Evolutionary conservation across 176 grass and related monocot genomes (phyloP).

Genomic region (Rhipidocladum racemiflorum): DNA sequence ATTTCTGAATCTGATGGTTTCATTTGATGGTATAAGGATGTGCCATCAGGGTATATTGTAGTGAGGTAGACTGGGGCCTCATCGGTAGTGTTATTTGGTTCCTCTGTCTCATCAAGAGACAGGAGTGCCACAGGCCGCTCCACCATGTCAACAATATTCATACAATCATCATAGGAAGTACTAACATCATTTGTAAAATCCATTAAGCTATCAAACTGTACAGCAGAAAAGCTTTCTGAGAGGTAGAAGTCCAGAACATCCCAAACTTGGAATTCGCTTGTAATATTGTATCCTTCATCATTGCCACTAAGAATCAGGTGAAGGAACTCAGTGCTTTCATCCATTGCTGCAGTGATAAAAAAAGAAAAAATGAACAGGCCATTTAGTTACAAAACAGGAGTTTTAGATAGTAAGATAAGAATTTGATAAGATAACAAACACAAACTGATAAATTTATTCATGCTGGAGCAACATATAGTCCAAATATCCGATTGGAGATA

Average conservation of each 20-base stretch:
- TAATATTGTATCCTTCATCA: slow-evolving; percentile 58
- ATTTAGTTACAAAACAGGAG: slow-evolving; percentile 18
- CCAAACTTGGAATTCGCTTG: slow-evolving; percentile 68
- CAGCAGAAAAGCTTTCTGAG: slow-evolving; percentile 60
- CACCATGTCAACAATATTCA: slow-evolving; percentile 61
- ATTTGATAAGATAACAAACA: slow-evolving; percentile 9
- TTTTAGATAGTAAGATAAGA: background rate
- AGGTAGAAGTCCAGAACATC: slow-evolving; percentile 73
- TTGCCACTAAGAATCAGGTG: slow-evolving; percentile 66
- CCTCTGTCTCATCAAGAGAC: slow-evolving; percentile 52
- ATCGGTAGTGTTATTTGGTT: slow-evolving; percentile 27
- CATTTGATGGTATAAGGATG: slow-evolving; percentile 68
- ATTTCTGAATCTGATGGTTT: slow-evolving; percentile 54
- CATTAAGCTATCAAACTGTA: slow-evolving; percentile 80
- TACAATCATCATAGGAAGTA: slow-evolving; percentile 47
- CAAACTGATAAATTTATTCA: slow-evolving; percentile 1
- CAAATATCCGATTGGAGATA: slow-evolving; percentile 11
- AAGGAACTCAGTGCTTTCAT: slow-evolving; percentile 55
- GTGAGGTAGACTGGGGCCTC: slow-evolving; percentile 16
- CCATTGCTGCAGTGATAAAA: slow-evolving; percentile 48
- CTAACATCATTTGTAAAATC: slow-evolving; percentile 69
- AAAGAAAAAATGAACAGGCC: slow-evolving; percentile 19
- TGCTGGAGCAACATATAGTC: background rate
- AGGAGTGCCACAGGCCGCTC: slow-evolving; percentile 65
- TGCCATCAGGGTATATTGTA: slow-evolving; percentile 52